Percentiles rank a stretch among this genome's conserved stretches.
phyloP scores from a whole-genome alignment of 2,329 filamentous ascomycete species.

The Hyphodiscus sp. region DNA sequence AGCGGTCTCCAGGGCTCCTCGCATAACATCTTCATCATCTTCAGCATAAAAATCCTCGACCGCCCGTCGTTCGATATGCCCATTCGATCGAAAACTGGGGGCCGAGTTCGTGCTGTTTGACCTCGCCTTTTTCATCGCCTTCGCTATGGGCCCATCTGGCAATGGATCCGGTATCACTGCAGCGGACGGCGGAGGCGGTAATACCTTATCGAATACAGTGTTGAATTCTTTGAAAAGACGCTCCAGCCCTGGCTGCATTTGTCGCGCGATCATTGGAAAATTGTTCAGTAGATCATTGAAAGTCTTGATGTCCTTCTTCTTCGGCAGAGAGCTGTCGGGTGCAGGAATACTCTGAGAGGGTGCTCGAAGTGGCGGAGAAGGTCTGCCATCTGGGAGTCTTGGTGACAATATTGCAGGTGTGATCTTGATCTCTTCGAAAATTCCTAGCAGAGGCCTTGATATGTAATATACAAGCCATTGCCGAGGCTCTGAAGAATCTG shows the following conservation, averaged over 20 bases:
- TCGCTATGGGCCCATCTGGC: conserved; percentile 49
- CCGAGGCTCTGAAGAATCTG: conserved; percentile 79
- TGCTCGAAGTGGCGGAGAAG: conserved; percentile 16
- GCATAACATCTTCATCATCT: conserved; percentile 87
- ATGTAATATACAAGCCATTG: conserved; percentile 98
- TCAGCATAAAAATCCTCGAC: conserved; percentile 68
- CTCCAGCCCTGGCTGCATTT: conserved; percentile 91
- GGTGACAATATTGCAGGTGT: conserved; percentile 55
- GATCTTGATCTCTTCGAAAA: conserved; percentile 70
- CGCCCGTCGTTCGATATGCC: conserved; percentile 28
- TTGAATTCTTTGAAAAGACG: conserved; percentile 86
- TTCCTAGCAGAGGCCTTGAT: conserved; percentile 77
- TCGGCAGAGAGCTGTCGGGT: conserved; percentile 38
- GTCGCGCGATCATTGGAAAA: conserved; percentile 91
- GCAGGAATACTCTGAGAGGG: conserved; percentile 13
- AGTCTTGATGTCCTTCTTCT: conserved; percentile 85
- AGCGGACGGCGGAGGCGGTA: conserved; percentile 67
- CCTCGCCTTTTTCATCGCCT: conserved; percentile 48
- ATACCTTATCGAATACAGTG: conserved; percentile 74
- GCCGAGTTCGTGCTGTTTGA: conserved; percentile 40
- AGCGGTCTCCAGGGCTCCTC: conserved; percentile 81
- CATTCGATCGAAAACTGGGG: conserved; percentile 30
- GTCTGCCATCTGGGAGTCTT: conserved; percentile 30
- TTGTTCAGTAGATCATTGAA: conserved; percentile 86
- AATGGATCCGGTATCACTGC: conserved; percentile 50